Percentiles rank a stretch among this genome's conserved stretches.
phyloP scores from a whole-genome alignment of 495 filamentous ascomycete species.

The Talaromyces ruber region DNA sequence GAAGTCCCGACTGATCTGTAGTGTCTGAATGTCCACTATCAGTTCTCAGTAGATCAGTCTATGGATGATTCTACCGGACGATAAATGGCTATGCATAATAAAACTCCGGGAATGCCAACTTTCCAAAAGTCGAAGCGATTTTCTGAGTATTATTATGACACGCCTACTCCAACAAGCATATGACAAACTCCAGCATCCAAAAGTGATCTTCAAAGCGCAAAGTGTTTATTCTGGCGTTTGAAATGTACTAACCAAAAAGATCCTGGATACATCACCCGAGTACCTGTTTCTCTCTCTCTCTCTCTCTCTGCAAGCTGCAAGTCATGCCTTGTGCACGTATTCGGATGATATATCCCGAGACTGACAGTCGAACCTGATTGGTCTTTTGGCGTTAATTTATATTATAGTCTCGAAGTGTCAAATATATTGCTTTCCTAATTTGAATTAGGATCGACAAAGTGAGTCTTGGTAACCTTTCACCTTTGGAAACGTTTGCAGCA shows the following conservation, averaged over 20 bases:
- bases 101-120: no score
- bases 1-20: no score
- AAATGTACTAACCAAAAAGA: not conserved
- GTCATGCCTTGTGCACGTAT: not conserved
- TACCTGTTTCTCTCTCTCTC: not conserved
- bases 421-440: not conserved
- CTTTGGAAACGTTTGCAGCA: not conserved
- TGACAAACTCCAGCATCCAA: not conserved
- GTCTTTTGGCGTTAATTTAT: not conserved
- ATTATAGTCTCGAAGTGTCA: not conserved
- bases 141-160: no score
- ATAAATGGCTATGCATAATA: no score
- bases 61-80: no score
- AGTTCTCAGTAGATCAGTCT: no score
- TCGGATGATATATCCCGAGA: not conserved
- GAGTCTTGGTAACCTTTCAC: not conserved
- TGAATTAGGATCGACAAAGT: not conserved
- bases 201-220: not conserved
- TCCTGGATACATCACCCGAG: not conserved
- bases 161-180: not conserved
- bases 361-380: not conserved
- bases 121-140: no score
- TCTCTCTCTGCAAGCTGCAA: not conserved
- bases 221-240: not conserved
- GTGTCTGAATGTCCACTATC: no score